Evolutionary conservation across 164 flowering plant species (phyloP), one percentile per base, ranked within the genome.

Genomic region (Paratinospora sagittata): DNA sequence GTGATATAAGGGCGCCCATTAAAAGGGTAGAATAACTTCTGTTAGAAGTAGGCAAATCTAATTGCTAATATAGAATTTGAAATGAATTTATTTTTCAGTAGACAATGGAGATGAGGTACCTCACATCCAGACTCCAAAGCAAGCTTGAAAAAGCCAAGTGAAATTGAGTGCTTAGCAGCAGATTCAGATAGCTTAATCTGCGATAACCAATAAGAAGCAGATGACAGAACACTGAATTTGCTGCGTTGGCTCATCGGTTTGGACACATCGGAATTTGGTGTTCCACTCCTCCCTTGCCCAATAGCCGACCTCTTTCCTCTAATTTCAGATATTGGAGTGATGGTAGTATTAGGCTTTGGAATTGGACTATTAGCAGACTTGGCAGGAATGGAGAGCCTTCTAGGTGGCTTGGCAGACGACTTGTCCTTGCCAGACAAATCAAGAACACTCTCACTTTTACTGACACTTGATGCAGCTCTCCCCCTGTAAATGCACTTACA

Each of bases 91-190:
- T 34, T 4, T 43, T 43, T 43, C 47, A 43, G 47, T 9, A 43
- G 13, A 43, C 47, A 43, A 10, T 14, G 21, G 24, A 39, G 30
- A 9, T 34, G 0, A 36, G 69, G 60, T 87, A 95, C 99, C 99
- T 95, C 90, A 75, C 96, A 90, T 76, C 93, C 95, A 45, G 96
- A 87, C 64, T 95, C 94, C 12, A 85, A 68, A 19, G 97, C 99
- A 73, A 95, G 96, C 73, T 91, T 95, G 79, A 95, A 95, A 74
- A 95, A 92, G 0, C 92, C 97, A 76, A 95, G 85, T 36, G 99
- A 95, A 71, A 95, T 69, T 2, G 86, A 78, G 77, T 92, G 99
- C 78, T 90, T 92, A 8, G 82, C 84, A 78, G 87, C 90, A 39
- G 92, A 78, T 84, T 92, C 99, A 33, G 99, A 86, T 16, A 84